Percentiles rank a stretch among this genome's conserved stretches.
phyloP scores from a whole-genome alignment of 768 basidiomycete species.

The Boletus pseudo-olivaceus region DNA sequence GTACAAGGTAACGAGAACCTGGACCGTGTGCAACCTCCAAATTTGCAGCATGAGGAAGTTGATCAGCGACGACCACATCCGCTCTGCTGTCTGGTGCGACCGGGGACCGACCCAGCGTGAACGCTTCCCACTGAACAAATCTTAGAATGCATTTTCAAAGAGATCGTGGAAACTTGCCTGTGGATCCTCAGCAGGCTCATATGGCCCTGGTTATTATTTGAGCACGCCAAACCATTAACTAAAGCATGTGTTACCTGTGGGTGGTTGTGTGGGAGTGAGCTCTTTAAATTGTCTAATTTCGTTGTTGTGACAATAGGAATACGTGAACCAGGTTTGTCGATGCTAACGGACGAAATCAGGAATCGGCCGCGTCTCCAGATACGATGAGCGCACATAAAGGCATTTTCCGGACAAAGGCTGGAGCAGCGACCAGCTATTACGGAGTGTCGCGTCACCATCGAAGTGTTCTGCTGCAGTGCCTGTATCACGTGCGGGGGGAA shows the following conservation, averaged over 20 bases:
- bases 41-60: constrained; percentile 60
- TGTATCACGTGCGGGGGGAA: constrained; percentile 58
- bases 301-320: constrained; percentile 92
- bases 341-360: constrained; percentile 49
- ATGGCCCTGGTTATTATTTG: constrained; percentile 49
- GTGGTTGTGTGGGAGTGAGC: constrained; percentile 58
- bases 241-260: constrained; percentile 50
- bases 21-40: constrained; percentile 73
- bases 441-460: constrained; percentile 60
- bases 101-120: constrained; percentile 72
- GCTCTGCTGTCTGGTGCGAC: constrained; percentile 54
- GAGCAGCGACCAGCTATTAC: constrained; percentile 78
- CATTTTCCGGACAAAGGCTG: constrained; percentile 77
- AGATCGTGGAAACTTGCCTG: constrained; percentile 48
- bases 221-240: constrained; percentile 17
- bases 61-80: constrained; percentile 64
- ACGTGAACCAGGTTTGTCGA: constrained; percentile 94
- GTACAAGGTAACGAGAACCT: constrained; percentile 87
- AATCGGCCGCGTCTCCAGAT: constrained; percentile 24
- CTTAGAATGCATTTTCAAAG: constrained; percentile 22
- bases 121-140: constrained; percentile 65
- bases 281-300: constrained; percentile 97
- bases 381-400: constrained; percentile 68
- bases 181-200: constrained; percentile 82
- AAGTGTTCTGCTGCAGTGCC: constrained; percentile 48